Conservation (phyloP, 768 basidiomycete species). For the Mycena pura region DNA sequence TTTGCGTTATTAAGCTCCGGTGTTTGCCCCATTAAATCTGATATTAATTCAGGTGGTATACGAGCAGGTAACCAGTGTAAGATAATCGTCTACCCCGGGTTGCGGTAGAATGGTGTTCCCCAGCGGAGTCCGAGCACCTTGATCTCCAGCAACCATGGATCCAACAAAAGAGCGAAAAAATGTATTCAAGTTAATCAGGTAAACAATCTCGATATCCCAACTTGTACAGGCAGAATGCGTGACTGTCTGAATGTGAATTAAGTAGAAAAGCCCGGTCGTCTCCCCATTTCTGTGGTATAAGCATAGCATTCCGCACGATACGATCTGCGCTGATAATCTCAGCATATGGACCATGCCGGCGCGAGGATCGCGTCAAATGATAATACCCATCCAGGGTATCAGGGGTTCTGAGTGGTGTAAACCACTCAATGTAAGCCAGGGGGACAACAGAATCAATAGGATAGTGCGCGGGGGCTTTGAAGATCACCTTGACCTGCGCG, state of each 20-base stretch:
- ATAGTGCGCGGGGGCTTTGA: conserved; percentile 29
- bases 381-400: conserved; percentile 26
- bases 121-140: too few species aligned
- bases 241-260: conserved; percentile 23
- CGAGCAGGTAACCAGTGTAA: too few species aligned
- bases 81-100: too few species aligned
- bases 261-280: conserved; percentile 9
- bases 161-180: too few species aligned
- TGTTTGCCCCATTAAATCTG: too few species aligned
- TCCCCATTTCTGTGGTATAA: conserved; percentile 10
- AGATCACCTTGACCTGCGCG: conserved; percentile 35
- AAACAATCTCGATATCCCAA: too few species aligned
- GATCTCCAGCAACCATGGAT: too few species aligned
- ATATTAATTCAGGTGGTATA: too few species aligned
- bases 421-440: conserved; percentile 36
- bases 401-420: conserved; percentile 23
- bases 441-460: conserved; percentile 8
- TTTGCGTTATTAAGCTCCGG: too few species aligned
- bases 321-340: conserved; percentile 22
- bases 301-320: conserved; percentile 12
- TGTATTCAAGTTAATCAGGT: too few species aligned
- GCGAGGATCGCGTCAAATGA: background rate
- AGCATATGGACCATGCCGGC: conserved; percentile 15
- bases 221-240: conserved; percentile 25
- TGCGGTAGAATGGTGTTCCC: too few species aligned